These are phyloP conservation scores for Osmanthus fragrans DNA, from an alignment of 257 asterid species.

Conservation along the genomic window DNA sequence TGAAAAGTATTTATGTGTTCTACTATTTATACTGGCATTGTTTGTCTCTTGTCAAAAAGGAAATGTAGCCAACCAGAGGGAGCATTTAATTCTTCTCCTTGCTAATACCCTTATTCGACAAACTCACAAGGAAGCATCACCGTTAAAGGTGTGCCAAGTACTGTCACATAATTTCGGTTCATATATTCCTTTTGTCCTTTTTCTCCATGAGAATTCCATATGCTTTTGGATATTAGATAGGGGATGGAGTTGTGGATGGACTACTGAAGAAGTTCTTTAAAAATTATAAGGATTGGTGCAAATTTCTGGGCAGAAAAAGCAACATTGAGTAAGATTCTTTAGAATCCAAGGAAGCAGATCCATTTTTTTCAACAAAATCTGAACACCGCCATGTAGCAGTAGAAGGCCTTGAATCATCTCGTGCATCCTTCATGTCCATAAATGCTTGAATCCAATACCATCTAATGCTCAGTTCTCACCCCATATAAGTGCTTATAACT, in stretches of 20 bases:
- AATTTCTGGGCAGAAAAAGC: conserved; percentile 72
- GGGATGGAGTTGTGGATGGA: conserved; percentile 74
- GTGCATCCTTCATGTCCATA: no score
- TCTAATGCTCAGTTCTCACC: no score
- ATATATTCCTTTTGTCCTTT: conserved; percentile 5
- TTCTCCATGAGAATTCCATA: conserved; percentile 11
- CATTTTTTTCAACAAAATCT: no score
- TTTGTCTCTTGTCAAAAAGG: conserved; percentile 61
- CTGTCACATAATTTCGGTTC: conserved; percentile 2
- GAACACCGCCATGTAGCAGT: no score
- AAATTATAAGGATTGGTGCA: conserved; percentile 95
- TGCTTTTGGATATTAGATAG: conserved; percentile 49
- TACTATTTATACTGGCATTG: conserved; percentile 20
- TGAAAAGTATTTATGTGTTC: no score
- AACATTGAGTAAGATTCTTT: conserved; percentile 60
- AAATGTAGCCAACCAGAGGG: conserved; percentile 90
- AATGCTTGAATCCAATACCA: no score
- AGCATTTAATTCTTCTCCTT: conserved; percentile 86
- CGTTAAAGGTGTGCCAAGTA: conserved; percentile 54
- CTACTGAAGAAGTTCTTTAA: conserved; percentile 89
- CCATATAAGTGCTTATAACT: no score
- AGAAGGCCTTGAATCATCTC: no score
- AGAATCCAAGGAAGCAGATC: no score
- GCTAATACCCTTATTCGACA: conserved; percentile 71
- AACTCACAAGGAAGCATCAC: conserved; percentile 48